Evolutionary conservation across 805 yeast species (phyloP), one percentile per base, ranked within the genome.

Genomic region (Saccharomycopsis javanensis): DNA sequence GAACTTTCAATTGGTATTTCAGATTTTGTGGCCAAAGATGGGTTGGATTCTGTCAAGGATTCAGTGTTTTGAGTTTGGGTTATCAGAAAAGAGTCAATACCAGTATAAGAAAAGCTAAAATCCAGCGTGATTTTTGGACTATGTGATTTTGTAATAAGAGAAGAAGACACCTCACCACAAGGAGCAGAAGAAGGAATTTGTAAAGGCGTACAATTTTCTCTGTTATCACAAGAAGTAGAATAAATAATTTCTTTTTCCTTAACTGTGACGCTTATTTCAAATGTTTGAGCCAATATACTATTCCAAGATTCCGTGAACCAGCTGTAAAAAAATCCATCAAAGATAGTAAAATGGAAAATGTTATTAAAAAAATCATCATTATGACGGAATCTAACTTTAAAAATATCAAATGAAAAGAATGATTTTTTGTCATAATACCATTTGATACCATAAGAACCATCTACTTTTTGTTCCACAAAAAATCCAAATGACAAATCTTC

Each of bases 251-350:
- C 59, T 16, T 28, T 35, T 15, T 45, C 53, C 8, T 53, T 42
- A 4, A 42, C 48, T 8, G 11, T n/a, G 35, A 37, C 51, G 18
- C 52, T 38, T 31, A 59, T 48, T 38, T 59, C 61, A 35, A 59
- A 55, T 4, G 31, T 18, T 33, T 59, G 59, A 4, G 33, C 35
- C 5, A 20, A 35, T 8, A 59, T 18, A 6, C 35, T 52, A 5
- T 16, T 28, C 55, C 56, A 59, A n/a, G 53, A 23, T 15, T 56
- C 51, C n/a, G 60, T 38, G 15, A 13, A 53, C 53, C 53, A 59
- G n/a, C 54, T 20, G 55, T 53, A 59, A 48, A 55, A 53, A 42
- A 59, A 59, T 5, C 61, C 61, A 15, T 54, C 54, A 5, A 31
- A 51, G 5, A 30, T 16, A 4, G 51, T 28, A 11, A 10, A 13